phyloP scores from a whole-genome alignment of 2,329 filamentous ascomycete genomes.

The Bimuria novae-zelandiae region DNA sequence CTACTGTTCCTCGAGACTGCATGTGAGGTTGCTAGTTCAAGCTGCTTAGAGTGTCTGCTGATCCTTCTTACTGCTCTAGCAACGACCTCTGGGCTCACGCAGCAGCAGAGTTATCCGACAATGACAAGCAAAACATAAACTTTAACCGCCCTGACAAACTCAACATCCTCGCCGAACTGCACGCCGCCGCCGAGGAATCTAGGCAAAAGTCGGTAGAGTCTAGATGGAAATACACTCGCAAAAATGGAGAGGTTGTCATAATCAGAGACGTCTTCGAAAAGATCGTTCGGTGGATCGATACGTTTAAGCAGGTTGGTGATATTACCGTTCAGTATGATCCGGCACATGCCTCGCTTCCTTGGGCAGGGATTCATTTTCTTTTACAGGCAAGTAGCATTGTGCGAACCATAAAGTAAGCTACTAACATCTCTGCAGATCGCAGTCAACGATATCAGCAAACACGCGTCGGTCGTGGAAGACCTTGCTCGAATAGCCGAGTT shows the following conservation, averaged over 20 bases:
- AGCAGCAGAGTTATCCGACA: slow-evolving; percentile 15
- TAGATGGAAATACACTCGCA: slow-evolving; percentile 21
- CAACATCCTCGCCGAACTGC: slow-evolving; percentile 21
- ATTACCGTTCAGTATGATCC: slow-evolving; percentile 38
- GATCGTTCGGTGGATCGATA: slow-evolving; percentile 29
- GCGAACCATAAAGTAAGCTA: slow-evolving; percentile 2
- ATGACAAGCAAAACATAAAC: slow-evolving; percentile 20
- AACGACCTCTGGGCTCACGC: slow-evolving; percentile 20
- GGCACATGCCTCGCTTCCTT: slow-evolving; percentile 39
- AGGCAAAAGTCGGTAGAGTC: slow-evolving; percentile 14
- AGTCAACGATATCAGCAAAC: slow-evolving; percentile 12
- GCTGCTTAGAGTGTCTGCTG: slow-evolving; percentile 8
- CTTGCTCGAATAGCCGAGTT: slow-evolving; percentile 16
- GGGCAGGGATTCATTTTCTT: slow-evolving; percentile 38
- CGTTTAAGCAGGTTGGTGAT: slow-evolving; percentile 39
- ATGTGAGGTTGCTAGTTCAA: slow-evolving; percentile 6
- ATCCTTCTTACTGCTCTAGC: slow-evolving; percentile 13
- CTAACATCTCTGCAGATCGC: slow-evolving; percentile 14
- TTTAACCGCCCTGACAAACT: slow-evolving; percentile 20
- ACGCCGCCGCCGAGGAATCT: slow-evolving; percentile 11
- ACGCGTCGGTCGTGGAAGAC: slow-evolving; percentile 10
- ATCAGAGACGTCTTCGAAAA: slow-evolving; percentile 38
- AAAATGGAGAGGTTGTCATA: slow-evolving; percentile 23
- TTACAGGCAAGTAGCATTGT: slow-evolving; percentile 28
- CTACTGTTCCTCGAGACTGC: slow-evolving; percentile 11